Base-by-base conservation (phyloP, 2,329 filamentous ascomycete species). In the Cercospora berteroae region DNA sequence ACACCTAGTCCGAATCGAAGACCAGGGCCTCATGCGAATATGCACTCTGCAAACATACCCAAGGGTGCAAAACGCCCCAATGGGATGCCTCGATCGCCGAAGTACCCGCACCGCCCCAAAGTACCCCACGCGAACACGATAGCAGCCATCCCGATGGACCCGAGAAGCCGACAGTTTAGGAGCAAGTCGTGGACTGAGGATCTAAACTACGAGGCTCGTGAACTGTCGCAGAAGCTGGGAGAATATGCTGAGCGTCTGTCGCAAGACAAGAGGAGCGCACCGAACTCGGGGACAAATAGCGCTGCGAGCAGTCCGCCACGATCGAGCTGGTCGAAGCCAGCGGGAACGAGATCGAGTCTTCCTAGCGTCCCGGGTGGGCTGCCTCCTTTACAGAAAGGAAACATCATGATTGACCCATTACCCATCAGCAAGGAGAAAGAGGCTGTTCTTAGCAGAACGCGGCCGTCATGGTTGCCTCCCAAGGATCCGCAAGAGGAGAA, bases 401-500 rank as follows among this genome's bases (percentile, higher is more conserved):
- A 93, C 73, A 89, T 93, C 71, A 92, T 94, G 86, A 92, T 94
- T 69, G 92, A 95, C 74, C 92, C 92, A 3, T 82, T 95, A 39
- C 92, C 92, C 16, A 88, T 94, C 29, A 94, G 91, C 56, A 93
- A 92, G 78, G 92, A 95, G 79, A 95, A 95, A 77, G 91, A 94
- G 75, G 91, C 91, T 3, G 91, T 94, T 1, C 83, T 95, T 23
- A 93, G 90, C 25, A 85, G 92, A 18, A 95, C 75, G 1, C 85
- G 92, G 42, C 92, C 92, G 0, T 93, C 90, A 1, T 95, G 92
- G 92, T 82, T 95, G 2, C 92, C 92, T 0, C 92, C 92, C 1
- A 95, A 95, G 80, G 89, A 95, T 71, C 94, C 93, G 1, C 91
- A 91, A 63, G 95, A 99, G 79, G 95, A 99, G 81, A 91, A 88